Percentiles rank a stretch among this genome's conserved stretches.
phyloP scores from a whole-genome alignment of 2,329 filamentous ascomycete genomes.

The Colletotrichum limetticola region DNA sequence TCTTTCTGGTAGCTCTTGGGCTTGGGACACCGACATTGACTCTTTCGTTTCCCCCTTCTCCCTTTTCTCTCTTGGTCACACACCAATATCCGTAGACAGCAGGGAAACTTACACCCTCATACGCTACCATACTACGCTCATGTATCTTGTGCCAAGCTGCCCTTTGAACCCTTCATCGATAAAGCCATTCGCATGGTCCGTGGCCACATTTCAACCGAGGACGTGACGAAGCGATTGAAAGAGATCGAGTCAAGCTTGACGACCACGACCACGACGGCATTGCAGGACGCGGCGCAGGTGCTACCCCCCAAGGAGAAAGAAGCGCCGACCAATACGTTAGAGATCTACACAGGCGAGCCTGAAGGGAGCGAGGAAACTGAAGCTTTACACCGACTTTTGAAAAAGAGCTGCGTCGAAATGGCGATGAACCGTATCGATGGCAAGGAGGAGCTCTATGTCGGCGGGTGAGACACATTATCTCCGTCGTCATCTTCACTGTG shows the following conservation, averaged over 20 bases:
- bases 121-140: neutral
- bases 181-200: neutral
- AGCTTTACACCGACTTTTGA: constrained; percentile 33
- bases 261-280: neutral
- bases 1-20: neutral
- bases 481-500: neutral
- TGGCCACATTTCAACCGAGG: neutral
- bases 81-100: neutral
- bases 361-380: neutral
- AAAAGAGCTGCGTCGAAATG: constrained; percentile 49
- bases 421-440: constrained; percentile 55
- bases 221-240: constrained; percentile 12
- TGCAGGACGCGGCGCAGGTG: neutral
- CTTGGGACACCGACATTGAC: neutral
- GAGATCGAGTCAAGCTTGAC: neutral
- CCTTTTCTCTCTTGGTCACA: too few relatives aligned
- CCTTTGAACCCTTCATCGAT: neutral
- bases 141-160: neutral
- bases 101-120: neutral
- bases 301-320: neutral
- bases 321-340: neutral
- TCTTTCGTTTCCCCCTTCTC: neutral
- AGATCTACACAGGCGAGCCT: neutral
- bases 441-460: constrained; percentile 52
- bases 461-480: constrained; percentile 44